These are phyloP conservation scores for Boeremia exigua DNA, from an alignment of 2,329 filamentous ascomycete species.

Conservation along the genomic window DNA sequence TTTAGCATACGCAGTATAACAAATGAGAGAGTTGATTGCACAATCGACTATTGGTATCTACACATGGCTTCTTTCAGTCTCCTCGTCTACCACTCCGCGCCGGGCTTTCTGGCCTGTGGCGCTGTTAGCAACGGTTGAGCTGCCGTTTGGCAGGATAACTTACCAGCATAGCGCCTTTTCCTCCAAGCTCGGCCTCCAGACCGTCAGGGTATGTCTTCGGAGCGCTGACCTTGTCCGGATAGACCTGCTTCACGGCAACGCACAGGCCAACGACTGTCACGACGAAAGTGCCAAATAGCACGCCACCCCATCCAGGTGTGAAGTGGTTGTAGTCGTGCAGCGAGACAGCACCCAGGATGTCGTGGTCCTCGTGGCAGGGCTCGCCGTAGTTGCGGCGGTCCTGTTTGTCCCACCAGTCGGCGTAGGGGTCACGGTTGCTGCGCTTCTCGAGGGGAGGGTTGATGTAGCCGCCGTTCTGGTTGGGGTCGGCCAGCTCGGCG, in stretches of 20 bases:
- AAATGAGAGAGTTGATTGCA: slow-evolving; percentile 7
- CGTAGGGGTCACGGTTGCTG: slow-evolving; percentile 90
- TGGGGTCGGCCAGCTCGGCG: slow-evolving; percentile 61
- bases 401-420: slow-evolving; percentile 96
- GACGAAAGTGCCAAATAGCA: slow-evolving; percentile 58
- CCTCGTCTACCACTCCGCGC: slow-evolving; percentile 25
- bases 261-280: slow-evolving; percentile 50
- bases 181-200: slow-evolving; percentile 57
- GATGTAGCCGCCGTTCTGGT: slow-evolving; percentile 83
- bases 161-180: slow-evolving; percentile 50
- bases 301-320: slow-evolving; percentile 72
- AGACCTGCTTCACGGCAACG: slow-evolving; percentile 47
- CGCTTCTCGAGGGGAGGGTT: slow-evolving; percentile 83
- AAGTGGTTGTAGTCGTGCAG: slow-evolving; percentile 88
- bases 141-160: slow-evolving; percentile 17
- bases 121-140: slow-evolving; percentile 8
- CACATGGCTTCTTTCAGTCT: slow-evolving; percentile 3
- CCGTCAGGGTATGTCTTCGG: slow-evolving; percentile 56
- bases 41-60: slow-evolving; percentile 16
- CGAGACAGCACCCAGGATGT: slow-evolving; percentile 87
- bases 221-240: slow-evolving; percentile 55
- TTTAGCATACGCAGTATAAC: neutral
- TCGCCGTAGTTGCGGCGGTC: slow-evolving; percentile 97
- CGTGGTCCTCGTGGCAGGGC: slow-evolving; percentile 95
- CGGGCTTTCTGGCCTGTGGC: slow-evolving; percentile 30